These are phyloP conservation scores for Ascoidea rubescens DNA, from an alignment of 805 yeast species.

Conservation along the genomic window DNA sequence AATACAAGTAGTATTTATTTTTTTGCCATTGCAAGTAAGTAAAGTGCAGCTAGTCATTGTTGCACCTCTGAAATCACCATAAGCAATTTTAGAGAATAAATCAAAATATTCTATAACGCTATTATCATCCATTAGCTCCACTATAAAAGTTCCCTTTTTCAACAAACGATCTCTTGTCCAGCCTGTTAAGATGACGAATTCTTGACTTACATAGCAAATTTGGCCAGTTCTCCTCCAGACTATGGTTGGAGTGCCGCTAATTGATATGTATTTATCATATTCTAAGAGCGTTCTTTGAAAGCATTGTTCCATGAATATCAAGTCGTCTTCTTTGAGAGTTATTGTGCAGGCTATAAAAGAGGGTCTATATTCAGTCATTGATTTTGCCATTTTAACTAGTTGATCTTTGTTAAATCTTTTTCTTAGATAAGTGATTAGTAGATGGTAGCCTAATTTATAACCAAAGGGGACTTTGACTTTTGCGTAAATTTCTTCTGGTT, in stretches of 20 bases:
- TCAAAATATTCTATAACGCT: constrained; percentile 83
- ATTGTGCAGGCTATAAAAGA: constrained; percentile 87
- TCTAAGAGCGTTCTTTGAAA: constrained; percentile 86
- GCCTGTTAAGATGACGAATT: constrained; percentile 81
- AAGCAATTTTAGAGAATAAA: constrained; percentile 71
- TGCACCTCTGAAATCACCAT: constrained; percentile 80
- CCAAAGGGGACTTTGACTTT: constrained; percentile 65
- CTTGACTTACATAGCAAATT: constrained; percentile 89
- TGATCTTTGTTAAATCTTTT: constrained; percentile 55
- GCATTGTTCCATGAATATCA: constrained; percentile 91
- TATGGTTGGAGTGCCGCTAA: constrained; percentile 86
- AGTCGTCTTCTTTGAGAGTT: constrained; percentile 77
- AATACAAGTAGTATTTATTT: constrained; percentile 63
- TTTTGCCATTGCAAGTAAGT: constrained; percentile 39
- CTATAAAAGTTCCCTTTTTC: constrained; percentile 53
- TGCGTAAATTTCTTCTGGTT: constrained; percentile 71
- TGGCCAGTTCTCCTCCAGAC: constrained; percentile 96
- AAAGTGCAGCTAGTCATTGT: constrained; percentile 81
- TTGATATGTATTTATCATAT: constrained; percentile 70
- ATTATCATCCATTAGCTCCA: constrained; percentile 75
- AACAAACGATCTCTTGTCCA: constrained; percentile 68
- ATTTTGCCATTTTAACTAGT: constrained; percentile 70
- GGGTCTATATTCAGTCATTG: constrained; percentile 85
- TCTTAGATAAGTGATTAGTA: constrained; percentile 58
- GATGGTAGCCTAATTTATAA: constrained; percentile 85